Base-by-base conservation (phyloP, 352 stramenopile species). In the Pythium plurisporium region DNA sequence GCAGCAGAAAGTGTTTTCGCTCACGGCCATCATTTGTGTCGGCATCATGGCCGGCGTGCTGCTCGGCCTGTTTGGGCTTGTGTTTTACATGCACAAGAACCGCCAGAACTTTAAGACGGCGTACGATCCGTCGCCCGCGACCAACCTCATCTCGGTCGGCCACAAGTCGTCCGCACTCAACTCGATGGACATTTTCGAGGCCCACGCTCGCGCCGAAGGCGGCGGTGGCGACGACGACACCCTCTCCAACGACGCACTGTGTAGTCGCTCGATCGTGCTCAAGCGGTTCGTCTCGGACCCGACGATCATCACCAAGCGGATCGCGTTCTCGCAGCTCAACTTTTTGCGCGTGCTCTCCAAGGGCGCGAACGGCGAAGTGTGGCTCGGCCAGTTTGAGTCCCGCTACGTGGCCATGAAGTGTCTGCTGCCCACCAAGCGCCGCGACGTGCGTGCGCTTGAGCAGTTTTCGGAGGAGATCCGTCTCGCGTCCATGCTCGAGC, bases 401-500 rank as follows among this genome's bases (percentile, higher is more conserved):
- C 69, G 76, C 5, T 86, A 88, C 52, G 80, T 93, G 15, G 83
- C 83, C 5, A 82, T 93, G 62, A 93, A 93, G 64, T 86, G 74
- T 43, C 64, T 91, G 26, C 64, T 90, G 65, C 76, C 77, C 30
- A 67, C 74, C 19, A 88, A 87, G 55, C 74, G 76, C 23, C 71
- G 82, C 41, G 74, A 88, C 15, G 67, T 81, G 15, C 67, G 69
- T 23, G 65, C 73, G 8, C 73, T 91, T 31, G 82, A 93, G 63
- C 74, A 80, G 49, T 95, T 95, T 47, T 72, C 74, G 0, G 82
- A 92, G 53, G 86, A 95, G 64, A 87, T 95, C 33, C 71, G 84
- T 4, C 76, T 95, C 52, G 79, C 87, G 1, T 87, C 82, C 1
- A 61, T 85, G 30, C 67, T 94, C 34, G 69, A 90, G 27, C 84